These are phyloP conservation scores for Cryptosporidium xiaoi DNA, from an alignment of 169 alveolate species.

Conservation along the genomic window DNA sequence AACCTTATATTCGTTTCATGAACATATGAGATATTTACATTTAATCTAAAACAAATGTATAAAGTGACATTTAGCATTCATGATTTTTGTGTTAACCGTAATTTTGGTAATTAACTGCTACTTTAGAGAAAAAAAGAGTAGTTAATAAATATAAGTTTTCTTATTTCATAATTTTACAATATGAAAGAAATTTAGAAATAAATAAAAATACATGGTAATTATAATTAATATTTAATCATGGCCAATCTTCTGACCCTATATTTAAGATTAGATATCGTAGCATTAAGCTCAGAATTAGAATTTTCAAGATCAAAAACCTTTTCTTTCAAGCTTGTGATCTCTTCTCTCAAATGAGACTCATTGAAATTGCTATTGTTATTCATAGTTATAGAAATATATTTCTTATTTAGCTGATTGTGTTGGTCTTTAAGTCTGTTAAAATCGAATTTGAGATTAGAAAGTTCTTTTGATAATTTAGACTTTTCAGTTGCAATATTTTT, in stretches of 20 bases:
- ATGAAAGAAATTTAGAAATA: neutral
- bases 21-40: no score
- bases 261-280: constrained; percentile 18
- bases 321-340: neutral
- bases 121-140: no score
- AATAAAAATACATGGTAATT: neutral
- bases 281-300: constrained; percentile 15
- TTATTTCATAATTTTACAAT: no score
- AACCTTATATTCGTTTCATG: no score
- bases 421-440: constrained; percentile 28
- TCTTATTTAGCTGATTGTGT: constrained; percentile 37
- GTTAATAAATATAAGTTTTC: no score
- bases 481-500: constrained; percentile 52
- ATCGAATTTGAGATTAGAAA: neutral
- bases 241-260: constrained; percentile 50
- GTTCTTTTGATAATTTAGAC: constrained; percentile 23
- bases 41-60: no score
- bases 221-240: constrained; percentile 11
- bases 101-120: no score
- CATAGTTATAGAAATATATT: neutral
- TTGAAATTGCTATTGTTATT: neutral
- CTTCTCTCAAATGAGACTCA: neutral
- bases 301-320: constrained; percentile 11
- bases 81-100: no score
- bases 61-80: no score